Conservation (phyloP, 305 asterid species). For the Plantago coronopus region DNA sequence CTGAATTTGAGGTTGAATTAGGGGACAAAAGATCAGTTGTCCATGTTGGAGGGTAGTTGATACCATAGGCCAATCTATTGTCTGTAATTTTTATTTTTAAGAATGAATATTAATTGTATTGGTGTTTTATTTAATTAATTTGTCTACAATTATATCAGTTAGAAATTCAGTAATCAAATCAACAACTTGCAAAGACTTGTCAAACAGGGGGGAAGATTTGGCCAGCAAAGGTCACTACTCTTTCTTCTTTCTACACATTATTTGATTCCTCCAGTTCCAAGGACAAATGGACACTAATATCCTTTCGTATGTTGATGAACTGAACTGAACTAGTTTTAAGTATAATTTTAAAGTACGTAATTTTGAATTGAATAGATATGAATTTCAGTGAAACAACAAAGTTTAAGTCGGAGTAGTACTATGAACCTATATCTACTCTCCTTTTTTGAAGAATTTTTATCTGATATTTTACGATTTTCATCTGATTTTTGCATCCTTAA, state of each 20-base stretch:
- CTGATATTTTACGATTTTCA: no score
- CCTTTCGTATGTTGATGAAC: no score
- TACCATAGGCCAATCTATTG: slow-evolving; percentile 22
- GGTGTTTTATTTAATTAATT: slow-evolving; percentile 8
- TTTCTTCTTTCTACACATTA: not conserved
- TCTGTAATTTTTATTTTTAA: slow-evolving; percentile 2
- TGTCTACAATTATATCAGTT: slow-evolving; percentile 19
- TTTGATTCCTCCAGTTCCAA: not conserved
- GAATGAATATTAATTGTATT: slow-evolving; percentile 18
- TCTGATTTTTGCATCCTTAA: no score
- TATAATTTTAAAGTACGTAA: no score
- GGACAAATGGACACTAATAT: no score
- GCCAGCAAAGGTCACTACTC: slow-evolving; percentile 19
- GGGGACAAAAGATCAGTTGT: slow-evolving; percentile 57
- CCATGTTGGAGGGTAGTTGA: slow-evolving; percentile 58
- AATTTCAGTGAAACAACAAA: no score
- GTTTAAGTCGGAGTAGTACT: no score
- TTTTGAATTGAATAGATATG: no score
- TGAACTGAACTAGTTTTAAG: no score
- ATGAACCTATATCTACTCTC: no score
- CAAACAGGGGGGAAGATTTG: slow-evolving; percentile 24
- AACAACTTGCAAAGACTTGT: slow-evolving; percentile 27
- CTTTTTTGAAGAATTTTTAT: no score
- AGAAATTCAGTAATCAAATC: slow-evolving; percentile 27
- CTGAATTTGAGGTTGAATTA: slow-evolving; percentile 47